Evolutionary conservation across 108 stramenopile genomes (phyloP), one percentile per base, ranked within the genome.

Genomic region (Parietichytrium sp.): DNA sequence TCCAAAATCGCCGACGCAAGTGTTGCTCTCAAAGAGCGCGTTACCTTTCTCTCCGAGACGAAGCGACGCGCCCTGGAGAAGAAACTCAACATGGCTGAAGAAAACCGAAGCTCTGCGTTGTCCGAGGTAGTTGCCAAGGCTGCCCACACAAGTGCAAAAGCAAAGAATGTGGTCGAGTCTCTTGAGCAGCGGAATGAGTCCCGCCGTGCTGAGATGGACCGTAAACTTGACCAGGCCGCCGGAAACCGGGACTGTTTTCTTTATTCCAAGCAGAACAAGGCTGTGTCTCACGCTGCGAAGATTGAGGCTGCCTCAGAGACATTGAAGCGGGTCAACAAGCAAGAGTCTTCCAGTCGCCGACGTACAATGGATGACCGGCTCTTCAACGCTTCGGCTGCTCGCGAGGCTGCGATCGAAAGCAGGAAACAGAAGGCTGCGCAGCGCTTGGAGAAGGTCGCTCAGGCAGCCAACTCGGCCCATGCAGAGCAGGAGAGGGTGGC

Each of bases 241-340:
- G 42, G 61, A 6, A 23, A 16, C 38, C 61, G 61, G n/a, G 61
- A 38, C 10, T 72, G 61, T 42, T 33, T 72, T 42, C 10, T 72
- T 7, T 42, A 72, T 42, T 72, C 61, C 16, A 72, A 72, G 61
- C 61, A 72, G 61, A 20, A n/a, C 61, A 72, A 72, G 3, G 61
- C 61, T 7, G 45, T 33, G 38, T 7, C 61, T 8, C 61, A 25
- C 61, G 23, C 61, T 7, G 61, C 61, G 38, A 33, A 42, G 10
- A 42, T 72, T 23, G 61, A 72, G 61, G 61, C 61, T 31, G 61
- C 61, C 12, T 33, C 38, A n/a, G 61, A 72, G 61, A 42, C 61
- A 7, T 20, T 72, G 8, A 72, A 72, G 20, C 61, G 61, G 33
- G 20, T 10, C 33, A 33, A 72, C 38, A 45, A 33, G 33, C 61